These are phyloP conservation scores for Acanthamoeba royreba DNA, from an alignment of 208 protist species.

Conservation along the genomic window DNA sequence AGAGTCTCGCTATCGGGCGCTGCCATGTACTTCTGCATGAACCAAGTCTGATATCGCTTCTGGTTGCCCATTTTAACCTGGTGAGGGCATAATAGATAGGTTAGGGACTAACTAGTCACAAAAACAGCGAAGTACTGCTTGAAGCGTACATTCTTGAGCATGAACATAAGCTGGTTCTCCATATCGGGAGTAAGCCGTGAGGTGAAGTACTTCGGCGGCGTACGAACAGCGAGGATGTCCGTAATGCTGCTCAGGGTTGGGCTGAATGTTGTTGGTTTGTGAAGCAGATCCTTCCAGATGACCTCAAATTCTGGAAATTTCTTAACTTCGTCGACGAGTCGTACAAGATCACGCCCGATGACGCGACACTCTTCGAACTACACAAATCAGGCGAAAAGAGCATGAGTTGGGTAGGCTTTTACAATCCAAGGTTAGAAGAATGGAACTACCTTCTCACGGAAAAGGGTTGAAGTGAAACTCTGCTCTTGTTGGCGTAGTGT, in stretches of 20 bases:
- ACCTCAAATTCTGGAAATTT: slow-evolving; percentile 65
- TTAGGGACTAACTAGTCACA: no score
- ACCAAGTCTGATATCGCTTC: slow-evolving; percentile 77
- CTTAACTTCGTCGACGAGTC: slow-evolving; percentile 65
- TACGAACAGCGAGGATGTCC: slow-evolving; percentile 45
- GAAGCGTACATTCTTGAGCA: slow-evolving; percentile 55
- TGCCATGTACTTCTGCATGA: slow-evolving; percentile 56
- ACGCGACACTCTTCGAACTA: slow-evolving; percentile 45
- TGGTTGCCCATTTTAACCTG: slow-evolving; percentile 75
- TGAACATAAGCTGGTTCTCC: slow-evolving; percentile 63
- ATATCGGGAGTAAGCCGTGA: slow-evolving; percentile 63
- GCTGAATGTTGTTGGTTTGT: slow-evolving; percentile 27
- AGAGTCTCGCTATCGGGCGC: slow-evolving; percentile 61
- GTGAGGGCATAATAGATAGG: no score
- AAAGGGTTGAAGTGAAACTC: slow-evolving; percentile 49
- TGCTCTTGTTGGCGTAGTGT: slow-evolving; percentile 52
- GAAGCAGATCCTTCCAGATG: slow-evolving; percentile 63
- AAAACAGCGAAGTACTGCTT: no score
- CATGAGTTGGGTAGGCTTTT: not conserved
- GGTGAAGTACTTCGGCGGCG: slow-evolving; percentile 55
- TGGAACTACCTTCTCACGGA: slow-evolving; percentile 62
- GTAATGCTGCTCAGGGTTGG: slow-evolving; percentile 32
- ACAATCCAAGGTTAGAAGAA: not conserved
- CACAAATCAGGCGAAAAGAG: no score
- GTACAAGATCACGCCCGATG: slow-evolving; percentile 73